Evolutionary conservation across 1,139 yeast genomes (phyloP).

Genomic region (Kazachstania sp.): DNA sequence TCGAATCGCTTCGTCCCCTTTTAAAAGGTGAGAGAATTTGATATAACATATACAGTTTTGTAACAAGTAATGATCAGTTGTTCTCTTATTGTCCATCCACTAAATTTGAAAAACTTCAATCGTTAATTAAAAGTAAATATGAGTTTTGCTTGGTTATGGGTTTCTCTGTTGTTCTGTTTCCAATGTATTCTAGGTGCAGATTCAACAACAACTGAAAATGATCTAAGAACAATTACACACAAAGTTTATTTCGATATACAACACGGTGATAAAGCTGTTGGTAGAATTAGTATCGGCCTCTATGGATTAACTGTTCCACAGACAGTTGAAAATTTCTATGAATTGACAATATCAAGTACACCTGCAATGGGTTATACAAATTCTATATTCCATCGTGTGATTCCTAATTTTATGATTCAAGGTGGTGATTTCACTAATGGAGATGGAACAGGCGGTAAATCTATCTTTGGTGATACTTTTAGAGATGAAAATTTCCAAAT

Average conservation of each 20-base stretch:
- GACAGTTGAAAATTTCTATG: slow-evolving; percentile 65
- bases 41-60: not conserved
- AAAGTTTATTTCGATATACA: slow-evolving; percentile 51
- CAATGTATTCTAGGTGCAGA: not conserved
- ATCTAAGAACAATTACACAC: slow-evolving; percentile 36
- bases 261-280: slow-evolving; percentile 51
- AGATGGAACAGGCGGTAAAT: slow-evolving; percentile 66
- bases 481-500: slow-evolving; percentile 61
- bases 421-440: slow-evolving; percentile 72
- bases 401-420: slow-evolving; percentile 70
- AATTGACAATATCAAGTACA: slow-evolving; percentile 46
- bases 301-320: slow-evolving; percentile 66
- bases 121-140: not conserved
- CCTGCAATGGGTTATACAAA: slow-evolving; percentile 42
- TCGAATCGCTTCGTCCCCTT: not conserved
- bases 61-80: too few species aligned
- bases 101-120: too few species aligned
- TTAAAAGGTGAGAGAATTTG: not conserved
- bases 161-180: not conserved
- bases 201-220: slow-evolving; percentile 26
- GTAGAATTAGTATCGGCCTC: slow-evolving; percentile 58
- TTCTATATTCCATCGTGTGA: slow-evolving; percentile 68
- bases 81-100: too few species aligned
- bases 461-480: slow-evolving; percentile 61
- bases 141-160: not conserved